phyloP scores from a whole-genome alignment of 495 filamentous ascomycete species.

The Aspergillus asperescens region DNA sequence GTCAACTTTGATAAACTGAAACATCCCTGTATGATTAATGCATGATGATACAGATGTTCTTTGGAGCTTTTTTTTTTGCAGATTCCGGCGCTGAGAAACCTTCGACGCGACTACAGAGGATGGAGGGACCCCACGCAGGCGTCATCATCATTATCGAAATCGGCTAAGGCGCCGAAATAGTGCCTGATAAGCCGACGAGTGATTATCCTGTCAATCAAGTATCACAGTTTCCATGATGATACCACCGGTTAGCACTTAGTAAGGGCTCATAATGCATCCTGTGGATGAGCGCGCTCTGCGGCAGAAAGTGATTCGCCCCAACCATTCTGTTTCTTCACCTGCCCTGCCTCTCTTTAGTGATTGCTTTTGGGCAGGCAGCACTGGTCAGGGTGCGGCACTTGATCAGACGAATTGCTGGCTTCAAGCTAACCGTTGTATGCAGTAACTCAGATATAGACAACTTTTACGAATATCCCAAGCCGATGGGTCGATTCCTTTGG shows the following conservation, averaged over 20 bases:
- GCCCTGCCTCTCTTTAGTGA: background rate
- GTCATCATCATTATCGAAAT: background rate
- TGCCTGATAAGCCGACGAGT: constrained; percentile 6
- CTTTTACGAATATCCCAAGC: background rate
- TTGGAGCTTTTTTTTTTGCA: background rate
- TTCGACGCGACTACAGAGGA: background rate
- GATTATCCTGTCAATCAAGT: background rate
- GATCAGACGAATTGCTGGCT: background rate
- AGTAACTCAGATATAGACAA: background rate
- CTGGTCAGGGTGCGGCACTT: background rate
- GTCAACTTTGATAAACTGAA: background rate
- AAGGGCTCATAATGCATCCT: background rate
- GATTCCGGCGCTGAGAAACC: background rate
- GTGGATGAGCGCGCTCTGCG: background rate
- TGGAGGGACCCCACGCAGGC: background rate
- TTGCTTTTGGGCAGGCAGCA: constrained; percentile 5
- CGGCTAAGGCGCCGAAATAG: background rate
- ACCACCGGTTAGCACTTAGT: background rate
- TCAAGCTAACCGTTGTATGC: background rate
- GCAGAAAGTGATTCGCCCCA: background rate
- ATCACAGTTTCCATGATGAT: background rate
- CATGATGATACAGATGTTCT: background rate
- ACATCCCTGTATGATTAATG: background rate
- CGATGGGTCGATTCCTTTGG: constrained; percentile 1
- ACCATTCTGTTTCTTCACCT: background rate